A percentile compares a stretch with the other conserved stretches of the same genome.
Conservation (phyloP, 1,284 basidiomycete species). For the Mycena sp. region DNA sequence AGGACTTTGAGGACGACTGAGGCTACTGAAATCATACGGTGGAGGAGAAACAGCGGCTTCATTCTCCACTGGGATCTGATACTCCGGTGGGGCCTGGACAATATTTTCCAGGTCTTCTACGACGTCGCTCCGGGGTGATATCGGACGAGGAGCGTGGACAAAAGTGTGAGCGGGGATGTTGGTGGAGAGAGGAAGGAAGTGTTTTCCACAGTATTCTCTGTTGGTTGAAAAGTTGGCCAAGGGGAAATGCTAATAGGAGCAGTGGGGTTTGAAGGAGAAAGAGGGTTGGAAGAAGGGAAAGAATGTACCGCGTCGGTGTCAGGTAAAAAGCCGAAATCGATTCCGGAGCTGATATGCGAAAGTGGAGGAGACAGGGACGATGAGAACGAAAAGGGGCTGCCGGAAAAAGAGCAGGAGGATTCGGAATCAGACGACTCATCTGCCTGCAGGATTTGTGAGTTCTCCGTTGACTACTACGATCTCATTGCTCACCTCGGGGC, state of each 20-base stretch:
- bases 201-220: neutral
- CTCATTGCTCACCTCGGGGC: neutral
- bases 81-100: neutral
- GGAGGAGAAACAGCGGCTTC: neutral
- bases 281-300: neutral
- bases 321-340: neutral
- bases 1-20: neutral
- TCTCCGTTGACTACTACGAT: neutral
- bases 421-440: constrained; percentile 16
- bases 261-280: neutral
- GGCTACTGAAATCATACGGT: neutral
- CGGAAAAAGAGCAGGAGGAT: neutral
- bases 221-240: neutral
- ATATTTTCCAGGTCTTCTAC: neutral
- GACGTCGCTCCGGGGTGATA: neutral
- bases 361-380: constrained; percentile 9
- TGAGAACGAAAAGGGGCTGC: constrained; percentile 1
- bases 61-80: neutral
- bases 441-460: constrained; percentile 2
- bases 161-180: neutral
- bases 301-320: neutral
- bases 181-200: neutral
- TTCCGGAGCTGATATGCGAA: constrained; percentile 10
- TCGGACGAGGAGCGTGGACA: constrained; percentile 6
- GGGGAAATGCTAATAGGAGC: neutral